Evolutionary conservation across 2,329 filamentous ascomycete species (phyloP).

Genomic region (Chaetomiaceae sp.): DNA sequence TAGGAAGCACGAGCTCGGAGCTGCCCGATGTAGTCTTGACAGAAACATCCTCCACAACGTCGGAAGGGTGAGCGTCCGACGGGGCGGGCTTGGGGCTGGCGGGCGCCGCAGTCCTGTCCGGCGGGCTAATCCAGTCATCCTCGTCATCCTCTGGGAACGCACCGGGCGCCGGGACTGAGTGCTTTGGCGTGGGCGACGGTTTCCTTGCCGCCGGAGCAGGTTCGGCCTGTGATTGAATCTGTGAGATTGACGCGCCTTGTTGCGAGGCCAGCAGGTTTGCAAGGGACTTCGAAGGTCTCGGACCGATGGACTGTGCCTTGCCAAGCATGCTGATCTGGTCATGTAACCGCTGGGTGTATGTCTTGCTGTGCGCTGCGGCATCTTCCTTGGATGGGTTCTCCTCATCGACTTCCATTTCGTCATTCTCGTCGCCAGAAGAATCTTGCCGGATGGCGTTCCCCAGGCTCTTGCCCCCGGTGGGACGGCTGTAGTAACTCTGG

Average conservation of each 20-base stretch:
- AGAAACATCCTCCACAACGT: constrained; percentile 55
- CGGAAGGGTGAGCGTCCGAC: constrained; percentile 55
- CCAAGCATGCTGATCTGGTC: constrained; percentile 80
- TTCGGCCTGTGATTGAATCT: constrained; percentile 18
- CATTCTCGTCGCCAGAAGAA: constrained; percentile 37
- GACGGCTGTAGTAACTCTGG: constrained; percentile 68
- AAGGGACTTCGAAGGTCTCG: constrained; percentile 46
- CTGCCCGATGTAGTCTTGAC: constrained; percentile 47
- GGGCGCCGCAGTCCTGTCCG: constrained; percentile 36
- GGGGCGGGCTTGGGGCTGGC: constrained; percentile 41
- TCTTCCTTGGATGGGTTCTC: constrained; percentile 42
- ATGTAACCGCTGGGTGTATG: constrained; percentile 87
- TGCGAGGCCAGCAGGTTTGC: constrained; percentile 36
- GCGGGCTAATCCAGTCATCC: constrained; percentile 61
- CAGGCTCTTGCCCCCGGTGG: constrained; percentile 69
- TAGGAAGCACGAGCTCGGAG: constrained; percentile 42
- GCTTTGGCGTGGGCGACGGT: constrained; percentile 30
- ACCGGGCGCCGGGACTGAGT: constrained; percentile 44
- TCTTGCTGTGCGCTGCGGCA: constrained; percentile 66
- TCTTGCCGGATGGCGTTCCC: constrained; percentile 39
- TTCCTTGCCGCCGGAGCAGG: constrained; percentile 25
- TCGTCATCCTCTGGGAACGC: constrained; percentile 57
- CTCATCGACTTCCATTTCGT: constrained; percentile 51
- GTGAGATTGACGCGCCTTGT: constrained; percentile 30
- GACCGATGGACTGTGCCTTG: constrained; percentile 49